These are phyloP conservation scores for Yamadazyma spencermartinsiae DNA, from an alignment of 1,139 yeast species.

Conservation along the genomic window DNA sequence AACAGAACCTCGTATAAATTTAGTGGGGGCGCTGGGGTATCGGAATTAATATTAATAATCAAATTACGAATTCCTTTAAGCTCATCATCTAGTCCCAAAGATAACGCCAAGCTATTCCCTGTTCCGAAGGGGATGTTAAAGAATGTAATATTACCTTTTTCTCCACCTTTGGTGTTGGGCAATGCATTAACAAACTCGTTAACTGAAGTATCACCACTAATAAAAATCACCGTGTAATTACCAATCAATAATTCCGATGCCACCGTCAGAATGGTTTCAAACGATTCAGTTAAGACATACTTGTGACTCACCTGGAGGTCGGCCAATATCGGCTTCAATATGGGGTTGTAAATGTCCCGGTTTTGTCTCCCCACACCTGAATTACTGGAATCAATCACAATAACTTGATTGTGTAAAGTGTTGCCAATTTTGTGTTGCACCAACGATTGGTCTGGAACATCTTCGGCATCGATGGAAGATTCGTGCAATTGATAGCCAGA, in stretches of 20 bases:
- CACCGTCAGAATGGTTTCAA: slow-evolving; percentile 31
- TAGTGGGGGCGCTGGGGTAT: slow-evolving; percentile 33
- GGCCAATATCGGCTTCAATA: slow-evolving; percentile 49
- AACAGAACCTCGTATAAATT: slow-evolving; percentile 56
- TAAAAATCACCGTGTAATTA: slow-evolving; percentile 50
- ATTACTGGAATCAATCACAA: slow-evolving; percentile 51
- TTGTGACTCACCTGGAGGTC: slow-evolving; percentile 33
- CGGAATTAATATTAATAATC: slow-evolving; percentile 32
- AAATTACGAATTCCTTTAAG: slow-evolving; percentile 43
- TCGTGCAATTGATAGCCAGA: slow-evolving; percentile 6
- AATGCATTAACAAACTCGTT: slow-evolving; percentile 71
- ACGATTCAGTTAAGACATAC: slow-evolving; percentile 41
- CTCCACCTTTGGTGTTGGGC: slow-evolving; percentile 1
- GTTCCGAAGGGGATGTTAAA: slow-evolving; percentile 77
- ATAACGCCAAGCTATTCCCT: slow-evolving; percentile 77
- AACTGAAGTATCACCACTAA: slow-evolving; percentile 87
- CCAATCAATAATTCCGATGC: slow-evolving; percentile 26
- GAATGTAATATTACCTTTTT: slow-evolving; percentile 26
- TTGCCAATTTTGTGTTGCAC: neutral
- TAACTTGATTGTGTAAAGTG: slow-evolving; percentile 5
- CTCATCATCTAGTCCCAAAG: slow-evolving; percentile 47
- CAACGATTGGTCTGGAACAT: slow-evolving; percentile 1
- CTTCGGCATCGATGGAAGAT: neutral
- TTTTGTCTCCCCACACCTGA: slow-evolving; percentile 56
- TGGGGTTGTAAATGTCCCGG: slow-evolving; percentile 40